phyloP scores from a whole-genome alignment of 2,329 filamentous ascomycete genomes.

The Macrophomina phaseolina region DNA sequence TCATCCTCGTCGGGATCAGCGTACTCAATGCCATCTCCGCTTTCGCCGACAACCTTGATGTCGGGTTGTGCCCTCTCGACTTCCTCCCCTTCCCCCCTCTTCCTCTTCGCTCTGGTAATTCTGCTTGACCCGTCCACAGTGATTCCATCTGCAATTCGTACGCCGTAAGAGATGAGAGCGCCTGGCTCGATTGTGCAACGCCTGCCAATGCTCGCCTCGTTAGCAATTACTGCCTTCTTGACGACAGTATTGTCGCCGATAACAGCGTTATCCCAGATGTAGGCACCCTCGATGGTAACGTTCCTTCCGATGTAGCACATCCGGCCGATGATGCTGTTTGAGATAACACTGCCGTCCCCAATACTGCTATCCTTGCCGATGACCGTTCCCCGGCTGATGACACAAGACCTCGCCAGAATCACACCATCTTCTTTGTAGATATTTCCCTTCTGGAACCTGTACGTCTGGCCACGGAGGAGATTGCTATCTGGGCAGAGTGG shows the following conservation, averaged over 20 bases:
- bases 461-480: slow-evolving; percentile 76
- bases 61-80: slow-evolving; percentile 50
- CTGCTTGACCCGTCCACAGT: slow-evolving; percentile 50
- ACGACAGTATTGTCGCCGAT: slow-evolving; percentile 78
- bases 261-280: slow-evolving; percentile 84
- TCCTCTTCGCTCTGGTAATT: slow-evolving; percentile 54
- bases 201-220: slow-evolving; percentile 72
- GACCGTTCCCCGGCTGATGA: slow-evolving; percentile 71
- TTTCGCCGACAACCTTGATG: slow-evolving; percentile 60
- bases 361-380: slow-evolving; percentile 79
- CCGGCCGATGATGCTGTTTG: slow-evolving; percentile 80
- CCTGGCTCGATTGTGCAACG: slow-evolving; percentile 73
- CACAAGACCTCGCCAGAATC: slow-evolving; percentile 72
- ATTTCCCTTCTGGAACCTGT: slow-evolving; percentile 70
- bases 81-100: slow-evolving; percentile 50
- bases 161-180: slow-evolving; percentile 79
- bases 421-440: slow-evolving; percentile 82
- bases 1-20: slow-evolving; percentile 65
- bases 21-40: slow-evolving; percentile 67
- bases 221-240: slow-evolving; percentile 76
- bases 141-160: slow-evolving; percentile 69
- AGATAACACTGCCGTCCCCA: slow-evolving; percentile 72
- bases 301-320: slow-evolving; percentile 87
- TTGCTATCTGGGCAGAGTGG: slow-evolving; percentile 91
- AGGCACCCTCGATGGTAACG: slow-evolving; percentile 77